Percentiles rank a stretch among this genome's conserved stretches.
These are phyloP conservation scores for Hemisphaericaspora subhashii DNA, from an alignment of 1,139 yeast genomes.

Conservation along the genomic window DNA sequence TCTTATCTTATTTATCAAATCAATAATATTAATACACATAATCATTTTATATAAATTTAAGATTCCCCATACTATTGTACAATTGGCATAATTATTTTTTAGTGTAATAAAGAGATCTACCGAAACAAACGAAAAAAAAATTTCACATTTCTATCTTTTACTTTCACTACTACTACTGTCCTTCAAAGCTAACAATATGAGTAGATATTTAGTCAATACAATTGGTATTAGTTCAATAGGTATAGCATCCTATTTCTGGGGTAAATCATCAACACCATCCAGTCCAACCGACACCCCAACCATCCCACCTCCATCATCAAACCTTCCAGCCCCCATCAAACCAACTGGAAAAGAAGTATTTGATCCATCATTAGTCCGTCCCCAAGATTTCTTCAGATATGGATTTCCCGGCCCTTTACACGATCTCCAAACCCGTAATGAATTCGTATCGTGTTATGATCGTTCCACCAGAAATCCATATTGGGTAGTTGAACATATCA, in stretches of 20 bases:
- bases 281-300: conserved; percentile 8
- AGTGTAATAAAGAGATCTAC: too few species aligned
- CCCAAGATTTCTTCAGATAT: conserved; percentile 76
- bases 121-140: background rate
- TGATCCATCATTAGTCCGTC: conserved; percentile 48
- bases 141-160: background rate
- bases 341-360: conserved; percentile 15
- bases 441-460: conserved; percentile 84
- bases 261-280: conserved; percentile 24
- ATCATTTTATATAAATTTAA: too few species aligned
- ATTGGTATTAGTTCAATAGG: conserved; percentile 42
- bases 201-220: conserved; percentile 30
- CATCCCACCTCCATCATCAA: background rate
- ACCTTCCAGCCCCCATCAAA: conserved; percentile 16
- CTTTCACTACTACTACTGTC: background rate
- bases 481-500: conserved; percentile 88
- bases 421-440: conserved; percentile 71
- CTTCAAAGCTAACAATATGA: conserved; percentile 20
- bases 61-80: background rate
- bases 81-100: too few species aligned
- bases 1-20: too few species aligned
- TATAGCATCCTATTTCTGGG: conserved; percentile 46
- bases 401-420: conserved; percentile 96
- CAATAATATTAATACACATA: too few species aligned
- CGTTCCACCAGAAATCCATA: conserved; percentile 83